phyloP scores from a whole-genome alignment of 2,329 filamentous ascomycete genomes.

The Cladosporium austrohemisphaericum region DNA sequence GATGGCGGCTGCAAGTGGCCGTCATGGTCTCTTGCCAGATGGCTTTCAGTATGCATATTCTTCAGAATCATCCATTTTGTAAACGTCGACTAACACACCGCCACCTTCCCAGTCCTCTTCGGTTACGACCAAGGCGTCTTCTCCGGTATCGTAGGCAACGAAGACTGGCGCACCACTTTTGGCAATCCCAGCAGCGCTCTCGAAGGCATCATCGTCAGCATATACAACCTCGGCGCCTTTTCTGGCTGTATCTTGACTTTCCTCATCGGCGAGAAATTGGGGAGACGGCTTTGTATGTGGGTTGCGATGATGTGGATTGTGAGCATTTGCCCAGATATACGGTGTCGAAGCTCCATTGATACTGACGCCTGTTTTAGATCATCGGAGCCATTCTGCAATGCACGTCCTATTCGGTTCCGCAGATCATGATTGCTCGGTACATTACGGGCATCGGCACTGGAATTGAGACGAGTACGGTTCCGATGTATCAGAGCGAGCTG shows the following conservation, averaged over 20 bases:
- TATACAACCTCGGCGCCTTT: constrained; percentile 39
- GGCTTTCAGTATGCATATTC: constrained; percentile 21
- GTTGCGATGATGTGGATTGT: constrained; percentile 43
- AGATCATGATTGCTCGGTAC: constrained; percentile 46
- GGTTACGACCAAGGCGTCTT: constrained; percentile 32
- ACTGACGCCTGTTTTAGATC: no score
- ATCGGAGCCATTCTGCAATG: constrained; percentile 46
- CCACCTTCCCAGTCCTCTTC: constrained; percentile 25
- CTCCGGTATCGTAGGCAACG: constrained; percentile 41
- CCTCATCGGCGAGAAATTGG: constrained; percentile 36
- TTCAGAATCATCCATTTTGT: background rate
- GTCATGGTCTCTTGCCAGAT: constrained; percentile 32
- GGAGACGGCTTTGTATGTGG: constrained; percentile 39
- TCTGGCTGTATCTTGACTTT: constrained; percentile 38
- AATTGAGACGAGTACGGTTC: constrained; percentile 45
- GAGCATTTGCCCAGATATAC: constrained; percentile 5
- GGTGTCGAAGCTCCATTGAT: background rate
- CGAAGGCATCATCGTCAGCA: constrained; percentile 43
- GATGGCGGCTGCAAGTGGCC: constrained; percentile 27
- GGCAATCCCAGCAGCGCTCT: constrained; percentile 36
- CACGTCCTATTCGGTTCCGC: constrained; percentile 41
- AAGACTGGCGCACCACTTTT: constrained; percentile 39
- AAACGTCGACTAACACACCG: background rate
- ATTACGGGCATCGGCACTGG: constrained; percentile 49
- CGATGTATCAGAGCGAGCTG: constrained; percentile 39